phyloP scores from a whole-genome alignment of 2,329 filamentous ascomycete genomes.

The Triangularia verruculosa region DNA sequence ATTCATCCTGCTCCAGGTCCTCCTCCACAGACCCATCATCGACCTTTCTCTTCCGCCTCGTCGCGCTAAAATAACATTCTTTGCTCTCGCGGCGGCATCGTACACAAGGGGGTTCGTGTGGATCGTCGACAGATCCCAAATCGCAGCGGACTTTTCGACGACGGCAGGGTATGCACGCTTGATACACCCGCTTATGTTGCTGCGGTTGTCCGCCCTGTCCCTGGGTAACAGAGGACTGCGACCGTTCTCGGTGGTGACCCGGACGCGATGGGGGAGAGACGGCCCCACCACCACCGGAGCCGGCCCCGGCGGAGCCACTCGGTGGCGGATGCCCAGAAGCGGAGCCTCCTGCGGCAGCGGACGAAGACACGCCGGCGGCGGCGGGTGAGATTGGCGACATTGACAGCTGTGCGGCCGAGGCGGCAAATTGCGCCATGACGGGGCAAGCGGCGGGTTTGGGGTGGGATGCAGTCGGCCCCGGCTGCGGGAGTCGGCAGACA shows the following conservation, averaged over 20 bases:
- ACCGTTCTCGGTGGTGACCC: slow-evolving; percentile 19
- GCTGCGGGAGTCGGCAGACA: neutral
- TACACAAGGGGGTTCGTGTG: slow-evolving; percentile 88
- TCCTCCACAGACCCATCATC: slow-evolving; percentile 41
- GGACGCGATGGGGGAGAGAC: slow-evolving; percentile 13
- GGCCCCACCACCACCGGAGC: slow-evolving; percentile 18
- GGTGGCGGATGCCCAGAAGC: slow-evolving; percentile 18
- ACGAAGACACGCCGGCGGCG: slow-evolving; percentile 22
- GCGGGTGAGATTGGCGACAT: slow-evolving; percentile 27
- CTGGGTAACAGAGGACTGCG: slow-evolving; percentile 5
- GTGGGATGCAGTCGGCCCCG: slow-evolving; percentile 1
- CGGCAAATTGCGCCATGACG: slow-evolving; percentile 29
- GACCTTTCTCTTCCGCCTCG: slow-evolving; percentile 83
- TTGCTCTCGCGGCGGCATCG: slow-evolving; percentile 93
- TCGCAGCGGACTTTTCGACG: slow-evolving; percentile 62
- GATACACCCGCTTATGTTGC: slow-evolving; percentile 61
- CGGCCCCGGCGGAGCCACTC: slow-evolving; percentile 6
- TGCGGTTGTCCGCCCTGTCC: slow-evolving; percentile 5
- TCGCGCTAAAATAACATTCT: slow-evolving; percentile 95
- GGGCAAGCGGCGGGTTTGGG: slow-evolving; percentile 8
- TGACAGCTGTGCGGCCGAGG: slow-evolving; percentile 23
- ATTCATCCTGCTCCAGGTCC: slow-evolving; percentile 57
- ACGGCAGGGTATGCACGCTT: slow-evolving; percentile 61
- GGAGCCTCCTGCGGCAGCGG: slow-evolving; percentile 14
- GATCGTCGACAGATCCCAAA: slow-evolving; percentile 80